phyloP scores from a whole-genome alignment of 148 eudicot genomes.

The Amaranthus palmeri region DNA sequence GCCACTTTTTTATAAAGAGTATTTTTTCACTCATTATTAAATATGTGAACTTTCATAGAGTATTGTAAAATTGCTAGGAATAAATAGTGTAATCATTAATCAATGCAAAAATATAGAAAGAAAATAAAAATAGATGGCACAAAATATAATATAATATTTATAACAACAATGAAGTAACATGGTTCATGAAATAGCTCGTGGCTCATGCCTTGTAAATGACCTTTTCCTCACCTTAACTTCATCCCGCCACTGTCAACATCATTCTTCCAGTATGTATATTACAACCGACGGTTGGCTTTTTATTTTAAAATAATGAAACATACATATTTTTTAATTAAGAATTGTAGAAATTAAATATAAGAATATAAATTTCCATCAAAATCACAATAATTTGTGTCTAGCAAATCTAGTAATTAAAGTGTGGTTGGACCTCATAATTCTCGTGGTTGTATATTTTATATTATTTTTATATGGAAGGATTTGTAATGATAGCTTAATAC shows the following conservation, averaged over 20 bases:
- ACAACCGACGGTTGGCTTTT: constrained; percentile 3
- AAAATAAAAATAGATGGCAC: too few species aligned
- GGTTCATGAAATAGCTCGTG: constrained; percentile 8
- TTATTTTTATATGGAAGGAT: neutral
- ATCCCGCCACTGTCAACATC: constrained; percentile 4
- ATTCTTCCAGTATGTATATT: neutral
- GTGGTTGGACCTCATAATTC: neutral
- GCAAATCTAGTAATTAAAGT: neutral
- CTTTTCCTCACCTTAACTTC: constrained; percentile 9
- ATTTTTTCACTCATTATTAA: neutral
- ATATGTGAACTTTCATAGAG: neutral
- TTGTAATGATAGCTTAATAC: neutral
- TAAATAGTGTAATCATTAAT: neutral
- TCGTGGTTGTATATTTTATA: neutral
- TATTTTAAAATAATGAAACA: neutral
- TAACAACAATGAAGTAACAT: neutral
- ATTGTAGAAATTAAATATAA: neutral
- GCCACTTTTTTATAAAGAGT: neutral
- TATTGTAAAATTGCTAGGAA: neutral
- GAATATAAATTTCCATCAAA: neutral
- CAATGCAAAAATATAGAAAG: neutral
- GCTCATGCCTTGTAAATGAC: neutral
- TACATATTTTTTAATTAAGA: neutral
- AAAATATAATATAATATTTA: neutral
- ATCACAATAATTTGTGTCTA: neutral